Conservation (phyloP, 73 alveolate genomes). For the Paramecium pentaurelia region DNA sequence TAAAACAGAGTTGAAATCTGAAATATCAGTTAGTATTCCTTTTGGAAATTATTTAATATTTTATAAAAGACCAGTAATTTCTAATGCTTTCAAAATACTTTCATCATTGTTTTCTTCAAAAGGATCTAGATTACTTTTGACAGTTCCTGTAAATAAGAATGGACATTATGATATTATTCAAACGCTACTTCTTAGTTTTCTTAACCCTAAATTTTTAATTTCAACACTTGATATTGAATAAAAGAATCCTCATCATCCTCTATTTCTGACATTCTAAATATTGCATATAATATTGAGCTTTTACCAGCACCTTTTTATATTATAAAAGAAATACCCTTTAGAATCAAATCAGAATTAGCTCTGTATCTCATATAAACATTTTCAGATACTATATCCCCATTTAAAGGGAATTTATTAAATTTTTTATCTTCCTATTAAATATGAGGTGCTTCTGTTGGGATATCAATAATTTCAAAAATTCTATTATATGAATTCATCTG, state of each 20-base stretch:
- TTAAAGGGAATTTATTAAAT: slow-evolving; percentile 69
- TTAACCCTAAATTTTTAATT: slow-evolving; percentile 55
- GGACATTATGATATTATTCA: slow-evolving; percentile 73
- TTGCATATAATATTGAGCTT: slow-evolving; percentile 76
- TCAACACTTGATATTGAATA: neutral
- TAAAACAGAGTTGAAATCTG: slow-evolving; percentile 59
- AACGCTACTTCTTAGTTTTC: slow-evolving; percentile 61
- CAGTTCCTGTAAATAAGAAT: slow-evolving; percentile 64
- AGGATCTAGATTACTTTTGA: slow-evolving; percentile 79
- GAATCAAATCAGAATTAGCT: slow-evolving; percentile 73
- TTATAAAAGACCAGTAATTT: slow-evolving; percentile 44
- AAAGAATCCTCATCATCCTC: slow-evolving; percentile 21
- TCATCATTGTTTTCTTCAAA: slow-evolving; percentile 60
- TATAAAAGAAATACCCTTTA: slow-evolving; percentile 73
- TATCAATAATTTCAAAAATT: slow-evolving; percentile 11
- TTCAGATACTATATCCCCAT: slow-evolving; percentile 66
- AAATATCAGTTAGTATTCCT: slow-evolving; percentile 53
- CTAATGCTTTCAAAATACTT: slow-evolving; percentile 53
- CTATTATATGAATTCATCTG: slow-evolving; percentile 39
- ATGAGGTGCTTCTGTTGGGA: slow-evolving; percentile 29
- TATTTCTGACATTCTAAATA: slow-evolving; percentile 62
- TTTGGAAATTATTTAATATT: neutral
- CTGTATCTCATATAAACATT: slow-evolving; percentile 84
- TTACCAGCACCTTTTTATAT: slow-evolving; percentile 96
- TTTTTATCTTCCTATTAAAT: neutral